These are phyloP conservation scores for Malus hybrid DNA, from an alignment of 331 rosid species.

Conservation along the genomic window DNA sequence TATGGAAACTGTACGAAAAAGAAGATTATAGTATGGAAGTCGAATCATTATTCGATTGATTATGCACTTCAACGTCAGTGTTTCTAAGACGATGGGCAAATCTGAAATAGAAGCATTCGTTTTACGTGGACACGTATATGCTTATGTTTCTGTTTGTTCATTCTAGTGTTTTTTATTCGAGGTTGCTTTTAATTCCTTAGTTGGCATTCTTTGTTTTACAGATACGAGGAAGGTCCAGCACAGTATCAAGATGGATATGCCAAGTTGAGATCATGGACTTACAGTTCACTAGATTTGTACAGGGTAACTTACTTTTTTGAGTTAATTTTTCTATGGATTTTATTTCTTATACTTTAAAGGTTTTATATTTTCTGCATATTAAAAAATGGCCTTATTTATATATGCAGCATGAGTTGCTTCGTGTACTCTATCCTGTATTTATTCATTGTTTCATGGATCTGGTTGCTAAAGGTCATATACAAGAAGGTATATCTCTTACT, in stretches of 20 bases:
- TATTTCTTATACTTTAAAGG: background rate
- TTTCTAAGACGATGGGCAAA: background rate
- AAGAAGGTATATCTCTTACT: slow-evolving; percentile 47
- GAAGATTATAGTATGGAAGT: background rate
- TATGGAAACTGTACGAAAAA: background rate
- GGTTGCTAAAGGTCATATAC: slow-evolving; percentile 76
- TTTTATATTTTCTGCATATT: background rate
- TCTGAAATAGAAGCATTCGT: background rate
- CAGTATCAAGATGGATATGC: slow-evolving; percentile 71
- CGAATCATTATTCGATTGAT: background rate
- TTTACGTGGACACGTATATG: too few relatives aligned
- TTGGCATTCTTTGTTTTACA: slow-evolving; percentile 15
- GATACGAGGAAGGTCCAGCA: slow-evolving; percentile 58
- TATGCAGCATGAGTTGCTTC: slow-evolving; percentile 83
- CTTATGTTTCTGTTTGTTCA: background rate
- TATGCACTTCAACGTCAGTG: background rate
- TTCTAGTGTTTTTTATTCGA: background rate
- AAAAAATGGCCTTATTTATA: background rate
- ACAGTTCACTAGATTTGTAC: slow-evolving; percentile 61
- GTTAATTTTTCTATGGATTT: background rate
- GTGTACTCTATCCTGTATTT: slow-evolving; percentile 84
- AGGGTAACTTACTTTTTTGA: slow-evolving; percentile 35
- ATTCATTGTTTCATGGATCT: slow-evolving; percentile 87
- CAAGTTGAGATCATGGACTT: slow-evolving; percentile 71
- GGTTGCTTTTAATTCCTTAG: background rate